Base-by-base conservation (phyloP, 768 basidiomycete genomes). In the Tulasnella sp. region DNA sequence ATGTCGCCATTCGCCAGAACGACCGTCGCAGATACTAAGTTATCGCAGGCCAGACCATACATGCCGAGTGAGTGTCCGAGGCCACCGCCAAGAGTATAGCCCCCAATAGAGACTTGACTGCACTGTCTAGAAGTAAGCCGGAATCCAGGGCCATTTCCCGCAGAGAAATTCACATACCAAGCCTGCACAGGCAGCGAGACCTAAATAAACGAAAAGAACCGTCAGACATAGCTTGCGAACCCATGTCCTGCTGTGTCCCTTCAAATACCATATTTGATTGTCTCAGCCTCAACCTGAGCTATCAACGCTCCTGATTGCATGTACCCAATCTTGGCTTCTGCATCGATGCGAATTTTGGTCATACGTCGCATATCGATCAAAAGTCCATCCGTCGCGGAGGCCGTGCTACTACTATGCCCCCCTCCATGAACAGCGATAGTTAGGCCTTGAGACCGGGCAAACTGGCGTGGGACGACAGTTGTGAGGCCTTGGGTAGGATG, bases 311-410 rank as follows among this genome's bases (percentile, higher is more conserved):
- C 80, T 6, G 77, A 44, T 72, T 80, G 80, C 5, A 80, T 37
- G 76, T 80, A 80, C 11, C 40, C 80, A 31, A 76, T 48, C 11
- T 64, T 78, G 34, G 54, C 34, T 41, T 34, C 82, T 28, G 50
- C 18, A 31, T 83, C 79, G 34, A 82, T 76, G 14, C 72, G 58
- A 48, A 82, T 77, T 24, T n/a, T 60, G 48, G 28, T 46, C 77
- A 37, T 37, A 2, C 40, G 6, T 22, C 77, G 34, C 77, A 78
- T 40, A n/a, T 78, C 58, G 34, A 80, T 80, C 42, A 90, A 81
- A 22, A 90, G 89, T 46, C 86, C 88, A 42, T 89, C 86, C 31
- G 83, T 82, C 7, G 89, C 89, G 2, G 89, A 89, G 6, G 88
- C 85, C 8, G 88, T 89, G 31, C 86, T 83, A 4, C 87, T 81